A percentile compares a stretch with the other conserved stretches of the same genome.
Conservation (phyloP, 108 stramenopile species). For the Discostella pseudostelligera region DNA sequence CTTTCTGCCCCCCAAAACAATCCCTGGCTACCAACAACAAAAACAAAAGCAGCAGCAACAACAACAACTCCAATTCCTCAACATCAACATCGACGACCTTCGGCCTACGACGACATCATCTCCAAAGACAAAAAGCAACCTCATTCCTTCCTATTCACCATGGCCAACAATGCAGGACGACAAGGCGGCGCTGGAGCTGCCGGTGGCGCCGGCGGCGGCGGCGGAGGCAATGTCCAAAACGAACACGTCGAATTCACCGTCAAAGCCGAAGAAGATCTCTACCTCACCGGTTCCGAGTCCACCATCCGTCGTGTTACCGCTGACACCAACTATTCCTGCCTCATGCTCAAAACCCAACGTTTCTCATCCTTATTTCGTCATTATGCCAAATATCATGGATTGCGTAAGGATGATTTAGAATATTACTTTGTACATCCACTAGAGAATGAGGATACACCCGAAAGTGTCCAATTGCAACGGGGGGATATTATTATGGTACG, state of each 20-base stretch:
- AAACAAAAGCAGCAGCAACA: too few species aligned
- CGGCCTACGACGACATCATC: too few species aligned
- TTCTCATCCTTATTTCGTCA: conserved; percentile 96
- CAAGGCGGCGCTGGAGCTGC: conserved; percentile 47
- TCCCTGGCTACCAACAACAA: too few species aligned
- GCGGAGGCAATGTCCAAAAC: conserved; percentile 60
- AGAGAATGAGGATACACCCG: conserved; percentile 92
- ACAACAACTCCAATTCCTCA: too few species aligned
- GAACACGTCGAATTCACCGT: conserved; percentile 93
- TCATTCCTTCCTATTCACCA: conserved; percentile 7
- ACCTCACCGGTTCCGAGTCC: conserved; percentile 83
- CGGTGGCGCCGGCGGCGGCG: conserved; percentile 44
- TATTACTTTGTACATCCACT: conserved; percentile 95
- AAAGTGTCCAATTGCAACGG: conserved; percentile 86
- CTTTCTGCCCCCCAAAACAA: too few species aligned
- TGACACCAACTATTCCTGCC: conserved; percentile 92
- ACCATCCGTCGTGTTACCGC: conserved; percentile 90
- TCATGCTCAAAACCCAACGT: conserved; percentile 96
- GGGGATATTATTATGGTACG: conserved; percentile 93
- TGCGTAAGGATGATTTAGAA: conserved; percentile 95
- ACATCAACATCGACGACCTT: too few species aligned
- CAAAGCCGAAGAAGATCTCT: conserved; percentile 90
- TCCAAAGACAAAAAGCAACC: too few species aligned
- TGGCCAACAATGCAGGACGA: conserved; percentile 73
- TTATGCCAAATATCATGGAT: conserved; percentile 98